phyloP scores from a whole-genome alignment of 1,139 yeast species.

The Debaryomyces fabryi region DNA sequence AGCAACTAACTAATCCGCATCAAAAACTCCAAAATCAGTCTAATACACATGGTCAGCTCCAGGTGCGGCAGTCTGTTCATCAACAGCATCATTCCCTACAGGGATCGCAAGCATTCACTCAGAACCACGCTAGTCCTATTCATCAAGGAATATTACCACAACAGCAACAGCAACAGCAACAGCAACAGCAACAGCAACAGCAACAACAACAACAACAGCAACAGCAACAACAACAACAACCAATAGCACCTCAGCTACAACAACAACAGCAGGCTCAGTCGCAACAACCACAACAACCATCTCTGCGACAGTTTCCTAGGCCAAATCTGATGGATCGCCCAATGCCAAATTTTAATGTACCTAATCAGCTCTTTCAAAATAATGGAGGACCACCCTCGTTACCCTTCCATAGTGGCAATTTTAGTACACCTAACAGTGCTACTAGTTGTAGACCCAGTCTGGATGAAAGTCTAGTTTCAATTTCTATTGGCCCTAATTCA shows the following conservation, averaged over 20 bases:
- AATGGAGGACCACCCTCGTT: background rate
- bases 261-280: slow-evolving; percentile 6
- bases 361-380: background rate
- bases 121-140: background rate
- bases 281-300: slow-evolving; percentile 3
- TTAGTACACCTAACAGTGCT: background rate
- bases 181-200: slow-evolving; percentile 5
- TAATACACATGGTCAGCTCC: background rate
- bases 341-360: background rate
- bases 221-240: background rate
- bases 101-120: background rate
- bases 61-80: background rate
- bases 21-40: background rate
- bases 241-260: background rate
- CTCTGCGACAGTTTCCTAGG: background rate
- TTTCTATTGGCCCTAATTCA: slow-evolving; percentile 44
- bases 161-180: background rate
- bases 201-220: background rate
- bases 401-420: background rate
- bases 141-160: background rate
- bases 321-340: background rate
- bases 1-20: background rate
- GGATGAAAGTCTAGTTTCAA: slow-evolving; percentile 24
- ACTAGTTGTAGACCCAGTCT: background rate
- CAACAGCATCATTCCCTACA: background rate